Conservation (phyloP, 2,329 filamentous ascomycete genomes). For the Talaromyces sp. region DNA sequence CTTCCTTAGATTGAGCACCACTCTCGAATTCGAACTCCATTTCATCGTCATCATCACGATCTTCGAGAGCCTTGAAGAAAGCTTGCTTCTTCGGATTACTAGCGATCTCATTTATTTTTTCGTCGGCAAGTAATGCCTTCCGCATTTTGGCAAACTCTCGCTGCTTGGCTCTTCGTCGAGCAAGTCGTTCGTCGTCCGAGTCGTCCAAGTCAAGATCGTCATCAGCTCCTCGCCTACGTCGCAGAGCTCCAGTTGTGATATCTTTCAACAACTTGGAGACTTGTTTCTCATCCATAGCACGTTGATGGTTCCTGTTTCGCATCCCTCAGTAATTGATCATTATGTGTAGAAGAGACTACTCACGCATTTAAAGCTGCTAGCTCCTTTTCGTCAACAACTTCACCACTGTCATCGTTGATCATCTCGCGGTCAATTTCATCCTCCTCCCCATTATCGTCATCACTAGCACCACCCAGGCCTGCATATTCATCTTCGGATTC, state of each 20-base stretch:
- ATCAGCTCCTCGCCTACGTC: constrained; percentile 69
- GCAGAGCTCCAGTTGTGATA: constrained; percentile 81
- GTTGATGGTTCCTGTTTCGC: constrained; percentile 65
- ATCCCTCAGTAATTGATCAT: constrained; percentile 23
- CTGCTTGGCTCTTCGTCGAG: constrained; percentile 75
- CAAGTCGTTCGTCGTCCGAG: constrained; percentile 75
- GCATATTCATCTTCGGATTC: constrained; percentile 99
- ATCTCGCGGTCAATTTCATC: constrained; percentile 77
- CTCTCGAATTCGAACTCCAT: constrained; percentile 75
- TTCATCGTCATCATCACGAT: constrained; percentile 66
- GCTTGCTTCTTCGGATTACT: constrained; percentile 84
- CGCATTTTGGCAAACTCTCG: constrained; percentile 89
- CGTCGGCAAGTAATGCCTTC: constrained; percentile 80
- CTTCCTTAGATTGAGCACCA: constrained; percentile 41
- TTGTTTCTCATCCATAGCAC: constrained; percentile 76
- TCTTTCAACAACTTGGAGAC: constrained; percentile 91
- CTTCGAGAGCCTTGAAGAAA: constrained; percentile 86
- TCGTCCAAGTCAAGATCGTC: constrained; percentile 83
- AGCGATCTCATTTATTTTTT: constrained; percentile 85
- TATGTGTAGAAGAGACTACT: constrained; percentile 41
- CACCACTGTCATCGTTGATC: constrained; percentile 79
- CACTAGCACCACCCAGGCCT: constrained; percentile 82
- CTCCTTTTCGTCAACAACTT: constrained; percentile 74
- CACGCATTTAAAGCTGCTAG: constrained; percentile 86
- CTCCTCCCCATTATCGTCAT: constrained; percentile 76